Base-by-base conservation (phyloP, 345 rosid species). In the Rhodomyrtus tomentosa region DNA sequence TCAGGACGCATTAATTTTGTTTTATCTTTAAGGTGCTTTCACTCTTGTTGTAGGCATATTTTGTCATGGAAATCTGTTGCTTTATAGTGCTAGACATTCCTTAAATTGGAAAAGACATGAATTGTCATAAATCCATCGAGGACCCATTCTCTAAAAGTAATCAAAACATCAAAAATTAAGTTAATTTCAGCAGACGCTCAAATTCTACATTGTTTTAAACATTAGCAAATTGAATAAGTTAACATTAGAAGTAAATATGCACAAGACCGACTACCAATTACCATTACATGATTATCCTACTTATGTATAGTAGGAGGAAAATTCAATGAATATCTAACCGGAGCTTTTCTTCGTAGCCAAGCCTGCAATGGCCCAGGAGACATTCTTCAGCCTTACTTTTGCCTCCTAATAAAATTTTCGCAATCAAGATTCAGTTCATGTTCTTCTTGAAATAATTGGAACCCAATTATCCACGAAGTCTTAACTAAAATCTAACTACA, bases 361-460 rank as follows among this genome's bases (percentile, higher is more conserved):
- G 92, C 95, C 89, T 85, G 95, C 74, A 62, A 95, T 93, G 89
- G 98, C 99, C 98, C 98, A 95, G 8, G 98, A 92, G 79, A 94
- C 93, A 88, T 94, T 94, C 94, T 94, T 95, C 88, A 94, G 91
- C 89, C 91, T 95, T 81, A 92, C 92, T 90, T 89, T 95, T 83
- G 62, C 84, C 62, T 88, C 94, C 99, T 95, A 92, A 84, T 59
- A 80, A 58, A 86, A 54, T 50, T 82, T 72, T 68, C 79, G 36
- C 29, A 82, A 81, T 22, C 38, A 88, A 85, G 83, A 85, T 82
- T 83, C 80, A 88, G 84, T 84, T 84, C 79, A 18, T 45, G 36
- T 5, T 20, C 53, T 55, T 82, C 38, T 82, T 48, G 20, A 25
- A 27, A 82, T 56, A 56, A 82, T 18, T 54, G 52, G n/a, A 40